Percentiles rank a stretch among this genome's conserved stretches.
Conservation (phyloP, 75 land plant species). For the Azolla pinnata region DNA sequence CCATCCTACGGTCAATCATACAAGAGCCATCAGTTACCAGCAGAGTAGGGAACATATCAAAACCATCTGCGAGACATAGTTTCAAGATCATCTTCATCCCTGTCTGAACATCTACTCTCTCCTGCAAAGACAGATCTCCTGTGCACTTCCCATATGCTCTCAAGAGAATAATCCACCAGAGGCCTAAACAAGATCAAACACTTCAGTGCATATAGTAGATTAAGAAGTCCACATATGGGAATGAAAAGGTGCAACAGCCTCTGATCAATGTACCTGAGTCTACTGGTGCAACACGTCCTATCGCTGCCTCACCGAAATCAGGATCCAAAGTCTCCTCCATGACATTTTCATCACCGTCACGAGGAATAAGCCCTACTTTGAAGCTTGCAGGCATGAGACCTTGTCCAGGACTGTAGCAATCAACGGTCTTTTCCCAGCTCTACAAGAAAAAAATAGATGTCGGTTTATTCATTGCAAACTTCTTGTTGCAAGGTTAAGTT, state of each 20-base stretch:
- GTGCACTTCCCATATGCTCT: constrained; percentile 91
- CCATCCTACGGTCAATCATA: constrained; percentile 97
- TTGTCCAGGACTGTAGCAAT: constrained; percentile 93
- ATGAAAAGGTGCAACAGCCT: no score
- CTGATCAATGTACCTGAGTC: constrained; percentile 77
- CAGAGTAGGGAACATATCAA: constrained; percentile 92
- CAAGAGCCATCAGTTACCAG: constrained; percentile 95
- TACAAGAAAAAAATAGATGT: constrained; percentile 13
- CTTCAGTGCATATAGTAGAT: no score
- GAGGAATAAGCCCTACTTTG: constrained; percentile 71
- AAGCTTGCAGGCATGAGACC: constrained; percentile 98
- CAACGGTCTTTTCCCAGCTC: constrained; percentile 99
- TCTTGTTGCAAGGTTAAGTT: no score
- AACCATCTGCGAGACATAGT: constrained; percentile 88
- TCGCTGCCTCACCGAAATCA: constrained; percentile 96
- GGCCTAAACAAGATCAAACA: constrained; percentile 37
- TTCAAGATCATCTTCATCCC: constrained; percentile 91
- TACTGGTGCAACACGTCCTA: constrained; percentile 97
- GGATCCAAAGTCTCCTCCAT: constrained; percentile 92
- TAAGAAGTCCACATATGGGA: no score
- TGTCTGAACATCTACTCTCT: constrained; percentile 91
- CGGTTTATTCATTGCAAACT: no score
- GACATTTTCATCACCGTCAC: constrained; percentile 62
- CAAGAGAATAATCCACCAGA: constrained; percentile 94
- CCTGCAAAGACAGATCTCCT: constrained; percentile 78